These are phyloP conservation scores for Botryotinia convoluta DNA, from an alignment of 2,329 filamentous ascomycete species.

Conservation along the genomic window DNA sequence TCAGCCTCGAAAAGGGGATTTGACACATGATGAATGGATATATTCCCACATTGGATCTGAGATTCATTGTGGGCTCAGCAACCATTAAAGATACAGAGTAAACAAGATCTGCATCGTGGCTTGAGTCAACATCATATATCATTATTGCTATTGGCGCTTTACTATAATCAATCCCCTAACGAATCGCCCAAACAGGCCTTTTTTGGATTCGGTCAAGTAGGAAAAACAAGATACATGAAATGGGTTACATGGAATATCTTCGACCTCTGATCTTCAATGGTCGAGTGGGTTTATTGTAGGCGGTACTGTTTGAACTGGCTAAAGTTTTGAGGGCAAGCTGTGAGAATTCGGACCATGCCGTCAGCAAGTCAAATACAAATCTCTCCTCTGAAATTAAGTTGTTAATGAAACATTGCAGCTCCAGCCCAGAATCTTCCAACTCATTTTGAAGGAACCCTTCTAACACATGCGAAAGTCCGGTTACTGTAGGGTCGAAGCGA, in stretches of 20 bases:
- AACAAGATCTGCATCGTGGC: neutral
- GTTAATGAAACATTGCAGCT: conserved; percentile 15
- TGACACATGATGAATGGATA: neutral
- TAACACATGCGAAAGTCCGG: conserved; percentile 5
- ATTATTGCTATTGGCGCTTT: neutral
- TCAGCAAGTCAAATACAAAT: conserved; percentile 17
- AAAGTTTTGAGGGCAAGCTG: conserved; percentile 15
- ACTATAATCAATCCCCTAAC: neutral
- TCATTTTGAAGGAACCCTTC: neutral
- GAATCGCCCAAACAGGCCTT: neutral
- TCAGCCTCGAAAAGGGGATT: neutral
- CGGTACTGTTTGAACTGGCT: neutral
- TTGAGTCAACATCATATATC: neutral
- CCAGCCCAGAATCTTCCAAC: neutral
- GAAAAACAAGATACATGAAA: neutral
- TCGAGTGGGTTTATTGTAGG: neutral
- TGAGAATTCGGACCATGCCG: conserved; percentile 18
- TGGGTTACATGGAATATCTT: conserved; percentile 17
- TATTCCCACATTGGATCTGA: neutral
- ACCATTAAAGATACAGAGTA: neutral
- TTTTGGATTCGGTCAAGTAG: neutral
- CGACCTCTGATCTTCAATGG: conserved; percentile 6
- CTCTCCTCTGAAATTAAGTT: conserved; percentile 18
- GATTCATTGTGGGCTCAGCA: neutral
- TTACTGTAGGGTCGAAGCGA: conserved; percentile 16